A percentile compares a stretch with the other conserved stretches of the same genome.
phyloP scores from a whole-genome alignment of 805 yeast genomes.

The Wickerhamiella azyma region DNA sequence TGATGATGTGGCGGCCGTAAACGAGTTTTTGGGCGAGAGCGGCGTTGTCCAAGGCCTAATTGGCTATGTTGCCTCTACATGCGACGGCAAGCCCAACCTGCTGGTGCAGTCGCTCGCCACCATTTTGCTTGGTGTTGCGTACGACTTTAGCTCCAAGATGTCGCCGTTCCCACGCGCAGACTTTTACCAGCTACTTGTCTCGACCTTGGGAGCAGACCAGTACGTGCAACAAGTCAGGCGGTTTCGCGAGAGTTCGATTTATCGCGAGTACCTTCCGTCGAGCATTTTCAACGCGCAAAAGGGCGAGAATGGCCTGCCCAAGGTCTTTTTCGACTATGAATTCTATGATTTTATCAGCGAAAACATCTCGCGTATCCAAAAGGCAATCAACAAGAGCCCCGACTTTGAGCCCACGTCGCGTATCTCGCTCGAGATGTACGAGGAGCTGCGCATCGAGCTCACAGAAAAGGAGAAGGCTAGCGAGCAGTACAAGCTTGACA shows the following conservation, averaged over 20 bases:
- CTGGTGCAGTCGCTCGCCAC: conserved; percentile 63
- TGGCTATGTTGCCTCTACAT: conserved; percentile 43
- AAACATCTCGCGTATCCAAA: conserved; percentile 50
- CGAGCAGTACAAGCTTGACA: conserved; percentile 13
- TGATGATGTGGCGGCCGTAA: conserved; percentile 62
- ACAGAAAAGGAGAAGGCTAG: conserved; percentile 12
- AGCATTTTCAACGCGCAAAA: conserved; percentile 37
- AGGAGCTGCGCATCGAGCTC: conserved; percentile 24
- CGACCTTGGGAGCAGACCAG: conserved; percentile 68
- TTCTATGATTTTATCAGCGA: conserved; percentile 59
- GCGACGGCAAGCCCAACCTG: conserved; percentile 32
- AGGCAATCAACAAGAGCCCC: conserved; percentile 65
- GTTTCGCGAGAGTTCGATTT: conserved; percentile 44
- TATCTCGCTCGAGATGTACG: conserved; percentile 47
- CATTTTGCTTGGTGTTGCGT: conserved; percentile 57
- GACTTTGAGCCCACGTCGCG: conserved; percentile 52
- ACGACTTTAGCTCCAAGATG: conserved; percentile 52
- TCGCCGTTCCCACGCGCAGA: conserved; percentile 48
- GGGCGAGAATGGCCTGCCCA: conserved; percentile 81
- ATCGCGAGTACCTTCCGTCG: conserved; percentile 34
- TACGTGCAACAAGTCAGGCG: conserved; percentile 61
- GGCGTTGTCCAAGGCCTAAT: conserved; percentile 55
- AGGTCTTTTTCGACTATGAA: conserved; percentile 52
- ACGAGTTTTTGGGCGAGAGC: conserved; percentile 57
- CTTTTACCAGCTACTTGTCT: conserved; percentile 46